Base-by-base conservation (phyloP, 768 basidiomycete genomes). In the Postia placenta region DNA sequence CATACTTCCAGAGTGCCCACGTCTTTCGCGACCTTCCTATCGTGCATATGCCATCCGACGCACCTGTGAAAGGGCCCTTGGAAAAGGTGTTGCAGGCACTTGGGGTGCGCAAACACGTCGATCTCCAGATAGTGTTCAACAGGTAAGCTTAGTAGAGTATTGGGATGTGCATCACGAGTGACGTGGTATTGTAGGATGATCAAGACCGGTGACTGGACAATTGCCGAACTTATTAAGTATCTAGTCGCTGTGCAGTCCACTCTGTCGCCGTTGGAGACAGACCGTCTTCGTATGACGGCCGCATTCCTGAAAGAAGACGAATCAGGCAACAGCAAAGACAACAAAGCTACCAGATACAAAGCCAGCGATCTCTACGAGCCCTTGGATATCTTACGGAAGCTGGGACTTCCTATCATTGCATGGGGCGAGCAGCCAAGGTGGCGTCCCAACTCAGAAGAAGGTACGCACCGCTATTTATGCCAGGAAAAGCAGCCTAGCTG, bases 41-140 rank as follows among this genome's bases (percentile, higher is more conserved):
- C 37, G 82, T 93, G 5, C 75, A 70, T 1, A 69, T 96, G 39
- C 77, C 89, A 1, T 87, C 84, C 4, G 80, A 79, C 2, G 57
- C 68, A 1, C 46, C 63, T 0, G 70, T 93, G 55, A 92, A 87
- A 61, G 85, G 83, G 0, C 65, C 72, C 4, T 61, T 91, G 55
- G 92, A 94, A 61, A 84, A 79, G 54, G 64, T 91, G 2, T 66
- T 92, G 5, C 70, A 78, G 24, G 77, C 75, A 1, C 68, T 97
- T 0, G 95, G 92, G 11, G 90, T 97, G 11, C 79, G 92, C 15
- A 90, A 83, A 61, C 92, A 94, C 54, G 92, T 97, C 5, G 89
- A 97, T 51, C 73, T 97, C 1, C 93, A 97, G 63, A 71, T 96
- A 2, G 77, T 99, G n/a, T 99, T 99, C 61, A 80, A 86, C 47